Base-by-base conservation (phyloP, 2,329 filamentous ascomycete genomes). In the Sporothrix pallida region DNA sequence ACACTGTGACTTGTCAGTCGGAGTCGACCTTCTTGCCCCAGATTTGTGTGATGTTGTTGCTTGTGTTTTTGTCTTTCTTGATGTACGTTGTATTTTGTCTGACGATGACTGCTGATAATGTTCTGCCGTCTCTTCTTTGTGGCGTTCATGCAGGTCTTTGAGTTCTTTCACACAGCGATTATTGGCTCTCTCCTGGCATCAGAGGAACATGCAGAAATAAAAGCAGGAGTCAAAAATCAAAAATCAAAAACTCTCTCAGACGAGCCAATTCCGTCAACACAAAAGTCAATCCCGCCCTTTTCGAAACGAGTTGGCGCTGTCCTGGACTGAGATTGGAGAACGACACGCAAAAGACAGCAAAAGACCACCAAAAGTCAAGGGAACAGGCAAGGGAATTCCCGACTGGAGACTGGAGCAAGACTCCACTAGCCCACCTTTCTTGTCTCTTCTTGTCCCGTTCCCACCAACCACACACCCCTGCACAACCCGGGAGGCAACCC, bases 401-500 rank as follows among this genome's bases (percentile, higher is more conserved):
- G 10, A 58, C 56, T 2, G 44, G 37, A 42, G 26, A 15, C 12
- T 37, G 31, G 31, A 37, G 31, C 31, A 37, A 37, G 31, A 9
- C 31, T 37, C 17, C 23, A 9, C 7, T 23, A 56, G 20, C 4
- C 20, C 23, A 23, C 13, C 20, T 56, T 23, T 56, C 7, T 10
- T 56, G 13, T 26, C n/a, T 20, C 56, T 60, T n/a, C 23, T 31
- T 46, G 48, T 42, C 20, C 20, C 31, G 13, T n/a, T n/a, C 4
- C 58, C 9, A 42, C 62, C 17, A 20, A 5, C 12, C 2, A 17
- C 63, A 15, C 37, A 20, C 31, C 31, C 62, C 62, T 65, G n/a
- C n/a, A 37, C n/a, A 48, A 44, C 62, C 62, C 62, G 62, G 62
- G 60, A 65, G 62, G 62, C 62, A 67, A 48, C 62, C 60, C 62